phyloP scores from a whole-genome alignment of 2,329 filamentous ascomycete species.

The Penicillium sp. region DNA sequence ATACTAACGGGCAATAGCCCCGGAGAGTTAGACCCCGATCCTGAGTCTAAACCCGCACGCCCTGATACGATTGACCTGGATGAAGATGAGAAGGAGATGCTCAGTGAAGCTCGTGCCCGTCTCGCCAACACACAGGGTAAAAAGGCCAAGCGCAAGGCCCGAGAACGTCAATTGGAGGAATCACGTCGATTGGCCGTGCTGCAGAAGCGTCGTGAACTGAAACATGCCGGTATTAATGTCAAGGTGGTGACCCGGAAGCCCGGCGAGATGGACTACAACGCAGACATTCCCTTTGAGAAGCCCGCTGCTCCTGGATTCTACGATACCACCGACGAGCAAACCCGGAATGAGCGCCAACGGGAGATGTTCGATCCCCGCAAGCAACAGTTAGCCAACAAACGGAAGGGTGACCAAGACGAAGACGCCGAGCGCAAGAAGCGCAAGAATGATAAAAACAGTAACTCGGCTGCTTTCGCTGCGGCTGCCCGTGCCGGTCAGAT shows the following conservation, averaged over 20 bases:
- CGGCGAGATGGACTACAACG: slow-evolving; percentile 99
- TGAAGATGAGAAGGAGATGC: slow-evolving; percentile 99
- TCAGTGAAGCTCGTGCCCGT: slow-evolving; percentile 94
- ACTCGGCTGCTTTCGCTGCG: slow-evolving; percentile 79
- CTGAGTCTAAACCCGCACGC: slow-evolving; percentile 91
- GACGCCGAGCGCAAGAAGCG: slow-evolving; percentile 77
- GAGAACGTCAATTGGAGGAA: slow-evolving; percentile 93
- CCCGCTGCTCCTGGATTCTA: slow-evolving; percentile 87
- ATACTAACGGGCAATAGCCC: slow-evolving; percentile 54
- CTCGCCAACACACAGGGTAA: slow-evolving; percentile 98
- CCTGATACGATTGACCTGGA: slow-evolving; percentile 98
- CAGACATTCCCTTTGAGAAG: slow-evolving; percentile 97
- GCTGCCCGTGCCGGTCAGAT: slow-evolving; percentile 91
- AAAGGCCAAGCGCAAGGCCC: slow-evolving; percentile 96
- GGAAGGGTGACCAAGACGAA: slow-evolving; percentile 88
- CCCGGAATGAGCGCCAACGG: slow-evolving; percentile 79
- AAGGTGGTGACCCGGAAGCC: slow-evolving; percentile 89
- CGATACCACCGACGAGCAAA: slow-evolving; percentile 83
- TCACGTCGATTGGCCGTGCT: slow-evolving; percentile 85
- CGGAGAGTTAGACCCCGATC: slow-evolving; percentile 95
- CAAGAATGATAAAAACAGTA: slow-evolving; percentile 82
- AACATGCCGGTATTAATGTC: slow-evolving; percentile 97
- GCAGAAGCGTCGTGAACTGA: slow-evolving; percentile 94
- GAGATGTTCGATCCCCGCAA: slow-evolving; percentile 90
- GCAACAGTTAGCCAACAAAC: slow-evolving; percentile 86